Conservation (phyloP, 2,329 filamentous ascomycete species). For the Exophiala viscosa region DNA sequence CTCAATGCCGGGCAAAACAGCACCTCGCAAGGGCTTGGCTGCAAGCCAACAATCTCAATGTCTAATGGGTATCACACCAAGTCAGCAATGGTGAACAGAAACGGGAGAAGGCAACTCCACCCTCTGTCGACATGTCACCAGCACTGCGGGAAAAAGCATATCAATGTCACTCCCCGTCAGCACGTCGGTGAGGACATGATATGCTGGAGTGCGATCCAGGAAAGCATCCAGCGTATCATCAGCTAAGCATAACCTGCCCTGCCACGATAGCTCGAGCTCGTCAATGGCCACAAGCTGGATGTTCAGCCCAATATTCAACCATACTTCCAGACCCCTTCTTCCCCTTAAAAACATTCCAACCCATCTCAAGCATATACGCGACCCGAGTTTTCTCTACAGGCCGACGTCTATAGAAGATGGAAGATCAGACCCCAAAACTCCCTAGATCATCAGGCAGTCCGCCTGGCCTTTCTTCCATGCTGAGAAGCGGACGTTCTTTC, state of each 20-base stretch:
- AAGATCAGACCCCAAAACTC: conserved; percentile 34
- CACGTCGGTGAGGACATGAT: too few species aligned
- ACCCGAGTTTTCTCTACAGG: conserved; percentile 32
- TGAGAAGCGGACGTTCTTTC: conserved; percentile 29
- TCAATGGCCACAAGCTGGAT: neutral
- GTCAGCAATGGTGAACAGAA: too few species aligned
- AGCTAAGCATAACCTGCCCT: neutral
- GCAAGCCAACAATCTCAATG: too few species aligned
- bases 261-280: neutral
- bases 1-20: too few species aligned
- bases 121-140: too few species aligned
- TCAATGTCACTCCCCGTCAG: too few species aligned
- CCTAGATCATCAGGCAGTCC: conserved; percentile 31
- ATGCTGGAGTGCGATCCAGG: too few species aligned
- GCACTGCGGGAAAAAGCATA: too few species aligned
- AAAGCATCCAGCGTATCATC: neutral
- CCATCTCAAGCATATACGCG: conserved; percentile 40
- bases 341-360: neutral
- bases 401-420: conserved; percentile 50
- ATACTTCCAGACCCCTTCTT: neutral
- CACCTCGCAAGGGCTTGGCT: too few species aligned
- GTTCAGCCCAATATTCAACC: too few species aligned
- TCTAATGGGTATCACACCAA: too few species aligned
- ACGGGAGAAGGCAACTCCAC: too few species aligned
- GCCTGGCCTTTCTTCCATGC: conserved; percentile 16